These are phyloP conservation scores for Aspergillus jensenii DNA, from an alignment of 2,329 filamentous ascomycete species.

Conservation along the genomic window DNA sequence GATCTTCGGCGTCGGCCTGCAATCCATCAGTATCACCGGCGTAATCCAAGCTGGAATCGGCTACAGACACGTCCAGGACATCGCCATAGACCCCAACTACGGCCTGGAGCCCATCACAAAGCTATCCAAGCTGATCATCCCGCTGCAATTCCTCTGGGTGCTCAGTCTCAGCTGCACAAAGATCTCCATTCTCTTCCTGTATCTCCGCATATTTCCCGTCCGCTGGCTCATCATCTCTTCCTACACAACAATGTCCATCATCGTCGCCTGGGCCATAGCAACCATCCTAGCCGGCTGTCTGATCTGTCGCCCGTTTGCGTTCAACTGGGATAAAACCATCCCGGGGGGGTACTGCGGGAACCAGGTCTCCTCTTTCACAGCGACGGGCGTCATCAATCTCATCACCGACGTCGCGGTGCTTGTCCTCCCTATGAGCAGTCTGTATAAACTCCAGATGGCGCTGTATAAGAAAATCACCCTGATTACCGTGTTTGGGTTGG, in stretches of 20 bases:
- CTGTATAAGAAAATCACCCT: conserved; percentile 24
- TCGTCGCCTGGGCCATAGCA: conserved; percentile 21
- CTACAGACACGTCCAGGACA: conserved; percentile 19
- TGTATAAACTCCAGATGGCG: conserved; percentile 25
- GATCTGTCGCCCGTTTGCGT: conserved; percentile 25
- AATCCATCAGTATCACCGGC: conserved; percentile 23
- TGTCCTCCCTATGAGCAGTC: conserved; percentile 19
- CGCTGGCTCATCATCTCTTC: conserved; percentile 12
- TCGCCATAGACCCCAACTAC: conserved; percentile 11
- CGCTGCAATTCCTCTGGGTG: conserved; percentile 27
- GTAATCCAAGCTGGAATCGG: conserved; percentile 24
- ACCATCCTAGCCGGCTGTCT: conserved; percentile 28
- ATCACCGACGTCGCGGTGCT: conserved; percentile 26
- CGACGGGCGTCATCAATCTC: conserved; percentile 23
- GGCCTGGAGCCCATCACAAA: conserved; percentile 21
- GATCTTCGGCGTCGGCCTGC: conserved; percentile 23
- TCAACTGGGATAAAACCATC: conserved; percentile 27
- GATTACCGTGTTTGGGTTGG: conserved; percentile 23
- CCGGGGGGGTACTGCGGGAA: conserved; percentile 20
- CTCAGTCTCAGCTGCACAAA: conserved; percentile 24
- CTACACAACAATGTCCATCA: conserved; percentile 18
- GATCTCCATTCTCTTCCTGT: conserved; percentile 23
- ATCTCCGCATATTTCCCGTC: conserved; percentile 24
- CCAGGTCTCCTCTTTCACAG: conserved; percentile 23
- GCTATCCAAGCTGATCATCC: conserved; percentile 22